These are phyloP conservation scores for Citrus maxima DNA, from an alignment of 345 rosid genomes.

Conservation along the genomic window DNA sequence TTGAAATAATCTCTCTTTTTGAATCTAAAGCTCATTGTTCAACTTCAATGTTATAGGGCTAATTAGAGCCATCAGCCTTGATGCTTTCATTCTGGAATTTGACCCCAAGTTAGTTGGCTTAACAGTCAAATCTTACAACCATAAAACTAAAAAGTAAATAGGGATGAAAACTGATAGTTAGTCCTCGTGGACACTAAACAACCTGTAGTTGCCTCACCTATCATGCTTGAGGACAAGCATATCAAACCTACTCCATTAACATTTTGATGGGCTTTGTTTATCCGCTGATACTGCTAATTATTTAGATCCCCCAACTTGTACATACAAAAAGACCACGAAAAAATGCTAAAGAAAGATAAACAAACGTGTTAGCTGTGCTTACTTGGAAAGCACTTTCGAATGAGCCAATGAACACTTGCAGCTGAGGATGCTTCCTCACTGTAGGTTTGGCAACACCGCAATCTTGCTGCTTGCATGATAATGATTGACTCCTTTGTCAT, in stretches of 20 bases:
- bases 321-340: background rate
- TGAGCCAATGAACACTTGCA: background rate
- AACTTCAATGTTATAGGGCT: background rate
- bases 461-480: background rate
- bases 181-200: background rate
- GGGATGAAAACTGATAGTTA: background rate
- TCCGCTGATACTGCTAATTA: background rate
- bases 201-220: no score
- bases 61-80: background rate
- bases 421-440: background rate
- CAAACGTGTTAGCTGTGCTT: background rate
- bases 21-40: background rate
- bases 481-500: no score
- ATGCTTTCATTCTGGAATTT: background rate
- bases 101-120: no score
- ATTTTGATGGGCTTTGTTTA: background rate
- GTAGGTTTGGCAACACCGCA: background rate
- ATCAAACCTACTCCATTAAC: background rate
- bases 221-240: no score
- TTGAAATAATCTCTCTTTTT: background rate
- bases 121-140: no score
- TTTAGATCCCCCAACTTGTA: background rate
- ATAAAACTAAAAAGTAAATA: no score
- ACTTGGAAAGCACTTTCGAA: background rate
- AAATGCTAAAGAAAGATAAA: no score